Conservation (phyloP, 2,329 filamentous ascomycete genomes). For the Zalaria sp. region DNA sequence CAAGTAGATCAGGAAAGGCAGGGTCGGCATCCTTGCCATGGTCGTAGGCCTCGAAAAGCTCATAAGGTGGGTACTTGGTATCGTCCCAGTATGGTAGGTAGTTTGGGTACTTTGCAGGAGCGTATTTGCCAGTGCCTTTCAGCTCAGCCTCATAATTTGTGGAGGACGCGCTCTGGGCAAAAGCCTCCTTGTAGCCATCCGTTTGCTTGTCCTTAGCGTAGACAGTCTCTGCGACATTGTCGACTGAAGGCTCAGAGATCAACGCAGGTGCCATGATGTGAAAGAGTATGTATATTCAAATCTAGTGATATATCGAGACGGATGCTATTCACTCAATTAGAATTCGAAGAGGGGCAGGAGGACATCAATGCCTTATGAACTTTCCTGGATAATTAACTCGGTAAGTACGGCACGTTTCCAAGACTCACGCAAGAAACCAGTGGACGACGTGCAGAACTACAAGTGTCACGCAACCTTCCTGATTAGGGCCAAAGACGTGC, state of each 20-base stretch:
- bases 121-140: slow-evolving; percentile 37
- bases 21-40: slow-evolving; percentile 63
- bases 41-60: slow-evolving; percentile 59
- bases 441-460: no score
- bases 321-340: no score
- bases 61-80: slow-evolving; percentile 45
- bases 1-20: slow-evolving; percentile 53
- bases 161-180: slow-evolving; percentile 24
- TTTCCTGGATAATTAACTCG: not conserved
- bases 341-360: no score
- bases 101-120: slow-evolving; percentile 50
- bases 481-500: no score
- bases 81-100: slow-evolving; percentile 35
- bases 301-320: not conserved
- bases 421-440: no score
- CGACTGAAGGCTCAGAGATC: slow-evolving; percentile 18
- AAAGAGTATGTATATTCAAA: not conserved
- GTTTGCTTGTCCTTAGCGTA: slow-evolving; percentile 1
- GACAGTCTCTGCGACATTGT: slow-evolving; percentile 10
- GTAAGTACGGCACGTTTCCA: not conserved
- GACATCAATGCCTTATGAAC: no score
- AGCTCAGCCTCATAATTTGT: slow-evolving; percentile 38
- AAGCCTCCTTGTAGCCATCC: slow-evolving; percentile 27
- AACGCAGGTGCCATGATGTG: slow-evolving; percentile 28
- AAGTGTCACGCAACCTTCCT: no score